These are phyloP conservation scores for Blastocystis sp. DNA, from an alignment of 352 stramenopile species.

Conservation along the genomic window DNA sequence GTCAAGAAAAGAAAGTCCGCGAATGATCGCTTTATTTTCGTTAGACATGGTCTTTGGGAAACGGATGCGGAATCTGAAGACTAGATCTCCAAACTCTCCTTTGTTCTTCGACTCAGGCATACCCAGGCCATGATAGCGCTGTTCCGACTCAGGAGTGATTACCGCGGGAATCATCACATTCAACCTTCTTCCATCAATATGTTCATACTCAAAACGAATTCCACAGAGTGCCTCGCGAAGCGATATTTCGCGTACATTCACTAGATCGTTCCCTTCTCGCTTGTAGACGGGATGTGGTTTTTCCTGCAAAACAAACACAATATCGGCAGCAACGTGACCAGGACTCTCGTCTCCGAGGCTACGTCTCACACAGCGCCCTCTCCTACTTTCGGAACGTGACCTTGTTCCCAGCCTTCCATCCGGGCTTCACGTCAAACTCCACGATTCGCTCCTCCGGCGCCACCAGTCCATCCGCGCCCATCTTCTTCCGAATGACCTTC, in stretches of 20 bases:
- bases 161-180: constrained; percentile 40
- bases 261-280: constrained; percentile 68
- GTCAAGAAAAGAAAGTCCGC: constrained; percentile 25
- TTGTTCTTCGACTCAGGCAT: constrained; percentile 44
- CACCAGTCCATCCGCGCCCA: constrained; percentile 64
- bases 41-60: constrained; percentile 21
- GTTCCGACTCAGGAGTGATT: constrained; percentile 31
- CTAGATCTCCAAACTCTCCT: constrained; percentile 36
- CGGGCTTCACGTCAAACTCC: constrained; percentile 80
- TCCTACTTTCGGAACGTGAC: constrained; percentile 68
- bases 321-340: constrained; percentile 68
- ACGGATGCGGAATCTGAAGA: constrained; percentile 43
- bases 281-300: constrained; percentile 67
- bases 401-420: constrained; percentile 83
- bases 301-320: constrained; percentile 70
- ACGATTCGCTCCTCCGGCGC: constrained; percentile 74
- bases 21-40: constrained; percentile 20
- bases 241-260: constrained; percentile 66
- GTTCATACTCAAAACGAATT: constrained; percentile 8
- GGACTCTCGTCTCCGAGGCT: constrained; percentile 68
- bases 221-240: constrained; percentile 67
- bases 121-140: constrained; percentile 45
- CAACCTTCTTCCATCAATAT: constrained; percentile 17
- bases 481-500: constrained; percentile 73
- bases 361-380: neutral